Percentiles rank a stretch among this genome's conserved stretches.
Conservation (phyloP, 208 protist genomes). For the Trypanosoma theileri region DNA sequence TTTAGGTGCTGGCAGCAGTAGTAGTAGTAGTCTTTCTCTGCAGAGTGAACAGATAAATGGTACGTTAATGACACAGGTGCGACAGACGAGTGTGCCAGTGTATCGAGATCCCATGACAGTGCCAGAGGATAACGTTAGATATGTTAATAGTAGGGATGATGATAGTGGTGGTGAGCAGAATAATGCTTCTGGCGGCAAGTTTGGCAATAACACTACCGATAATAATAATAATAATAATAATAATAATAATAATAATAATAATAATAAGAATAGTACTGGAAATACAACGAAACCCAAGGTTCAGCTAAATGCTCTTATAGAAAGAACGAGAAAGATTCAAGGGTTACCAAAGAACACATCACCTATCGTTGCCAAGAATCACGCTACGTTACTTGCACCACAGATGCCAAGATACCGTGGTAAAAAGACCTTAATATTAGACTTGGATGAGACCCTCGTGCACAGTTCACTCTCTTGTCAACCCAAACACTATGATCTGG, state of each 20-base stretch:
- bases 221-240: slow-evolving; percentile 1
- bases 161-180: not conserved
- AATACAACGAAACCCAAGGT: slow-evolving; percentile 28
- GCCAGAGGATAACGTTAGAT: not conserved
- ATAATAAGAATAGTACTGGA: slow-evolving; percentile 7
- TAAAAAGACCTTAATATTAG: slow-evolving; percentile 85
- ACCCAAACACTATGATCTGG: slow-evolving; percentile 61
- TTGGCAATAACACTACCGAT: not conserved
- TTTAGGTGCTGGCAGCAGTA: not conserved
- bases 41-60: slow-evolving; percentile 20
- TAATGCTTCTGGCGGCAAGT: not conserved
- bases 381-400: slow-evolving; percentile 67
- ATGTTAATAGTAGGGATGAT: not conserved
- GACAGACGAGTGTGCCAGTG: slow-evolving; percentile 4
- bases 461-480: slow-evolving; percentile 77
- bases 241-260: slow-evolving; percentile 16
- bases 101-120: not conserved
- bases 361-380: slow-evolving; percentile 58
- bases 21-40: not conserved
- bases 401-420: slow-evolving; percentile 33
- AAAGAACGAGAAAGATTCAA: slow-evolving; percentile 51
- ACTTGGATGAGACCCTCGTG: slow-evolving; percentile 91
- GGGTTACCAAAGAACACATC: slow-evolving; percentile 82
- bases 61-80: slow-evolving; percentile 44
- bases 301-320: slow-evolving; percentile 48